Base-by-base conservation (phyloP, 2,329 filamentous ascomycete species). In the Fusarium sp. region DNA sequence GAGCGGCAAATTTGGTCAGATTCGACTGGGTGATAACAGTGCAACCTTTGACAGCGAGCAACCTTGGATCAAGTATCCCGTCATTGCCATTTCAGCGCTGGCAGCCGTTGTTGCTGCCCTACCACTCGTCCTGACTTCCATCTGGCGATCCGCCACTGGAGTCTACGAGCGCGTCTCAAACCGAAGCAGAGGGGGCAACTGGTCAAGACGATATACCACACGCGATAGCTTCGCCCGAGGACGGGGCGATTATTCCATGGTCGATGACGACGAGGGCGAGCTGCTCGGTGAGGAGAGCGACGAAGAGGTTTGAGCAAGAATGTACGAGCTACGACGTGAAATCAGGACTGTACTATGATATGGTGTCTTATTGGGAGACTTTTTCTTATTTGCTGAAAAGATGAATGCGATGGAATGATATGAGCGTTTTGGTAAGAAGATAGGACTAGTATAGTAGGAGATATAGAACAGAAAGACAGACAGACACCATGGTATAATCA, bases 261-360 rank as follows among this genome's bases (percentile, higher is more conserved):
- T 97, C 56, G 94, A 97, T 77, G 93, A 96, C 55, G 96, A 98
- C 79, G 96, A 98, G 80, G 95, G 95, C 53, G 95, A 98, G 84
- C 84, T 99, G 74, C 84, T 99, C 39, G 96, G 96, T 2, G 95
- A 98, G 75, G 95, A 97, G 66, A 94, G 94, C 74, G 95, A 98
- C 73, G 94, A 98, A 78, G 95, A 98, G 69, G 93, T 92, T 42
- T 84, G 72, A 80, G 39, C 31, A 38, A 17, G 45, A 59, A 39
- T 73, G 72, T 68, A 73, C 53, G 70, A 75, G 54, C 61, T 70
- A 72, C 54, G 55, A 62, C 50, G 56, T 64, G 53, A 35, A 45
- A 64, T 45, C 35, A 29, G 41, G 44, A 63, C 25, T 63, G 70
- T 70, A 71, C 52, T 63, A 59, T 59, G 59, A 57, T 45, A 57